Base-by-base conservation (phyloP, 2,329 filamentous ascomycete species). In the Cryphonectria parasitica region DNA sequence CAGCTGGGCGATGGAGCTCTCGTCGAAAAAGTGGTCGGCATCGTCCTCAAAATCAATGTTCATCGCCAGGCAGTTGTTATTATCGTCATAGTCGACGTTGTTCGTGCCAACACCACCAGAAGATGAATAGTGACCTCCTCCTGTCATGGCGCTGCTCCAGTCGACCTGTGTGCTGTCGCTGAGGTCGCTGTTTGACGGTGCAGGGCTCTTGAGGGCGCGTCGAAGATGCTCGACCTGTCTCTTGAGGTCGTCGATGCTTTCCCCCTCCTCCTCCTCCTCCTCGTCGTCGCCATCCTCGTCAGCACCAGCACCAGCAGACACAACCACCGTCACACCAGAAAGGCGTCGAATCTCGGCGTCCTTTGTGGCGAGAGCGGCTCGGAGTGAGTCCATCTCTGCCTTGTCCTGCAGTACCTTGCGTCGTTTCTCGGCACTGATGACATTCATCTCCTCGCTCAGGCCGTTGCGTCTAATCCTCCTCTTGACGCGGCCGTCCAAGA, bases 391-490 rank as follows among this genome's bases (percentile, higher is more conserved):
- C 1, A 90, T 78, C 75, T 90, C 86, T 0, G 78, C 80, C 60
- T 80, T 80, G 13, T 82, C 78, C 41, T 82, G 77, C 67, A 77
- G 78, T 0, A 79, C 78, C 58, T 80, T 79, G 22, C 78, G 79
- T 60, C 79, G 82, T 75, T 84, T 86, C 69, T 86, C 84, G 10
- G 79, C 79, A 10, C 84, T 79, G 67, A 88, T 84, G 17, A 78
- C 77, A 75, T 89, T 87, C 79, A 89, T 85, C 78, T 90, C 86
- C 73, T 88, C 87, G 73, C 87, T 88, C 6, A 90, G 76, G 3
- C 86, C 83, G 73, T 86, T 87, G 66, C 88, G 84, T 10, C 86
- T 82, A 52, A 88, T 82, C 25, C 88, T 84, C 6, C 88, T 84
- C 78, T 88, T 86, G 62, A 89, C 82, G 19, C 88, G 84, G 8